Conservation (phyloP, 2,329 filamentous ascomycete genomes). For the Stachybotrys elegans region DNA sequence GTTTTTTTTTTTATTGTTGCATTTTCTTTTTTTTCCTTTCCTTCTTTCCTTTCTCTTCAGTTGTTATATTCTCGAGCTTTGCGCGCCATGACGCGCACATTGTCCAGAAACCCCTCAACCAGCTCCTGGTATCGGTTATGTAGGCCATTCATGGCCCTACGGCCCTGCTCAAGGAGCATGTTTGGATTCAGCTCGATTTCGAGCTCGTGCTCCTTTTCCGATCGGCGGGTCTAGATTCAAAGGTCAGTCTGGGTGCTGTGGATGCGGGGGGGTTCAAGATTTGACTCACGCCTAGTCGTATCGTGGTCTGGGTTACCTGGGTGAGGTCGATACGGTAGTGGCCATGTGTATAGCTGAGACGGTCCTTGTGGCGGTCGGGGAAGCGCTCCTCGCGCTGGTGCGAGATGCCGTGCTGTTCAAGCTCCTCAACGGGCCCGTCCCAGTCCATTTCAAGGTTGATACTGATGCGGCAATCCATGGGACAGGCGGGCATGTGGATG, state of each 20-base stretch:
- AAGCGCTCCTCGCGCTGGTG: slow-evolving; percentile 32
- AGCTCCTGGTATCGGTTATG: slow-evolving; percentile 60
- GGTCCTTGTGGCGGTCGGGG: slow-evolving; percentile 75
- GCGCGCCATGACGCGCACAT: slow-evolving; percentile 56
- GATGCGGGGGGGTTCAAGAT: neutral
- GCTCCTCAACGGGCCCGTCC: slow-evolving; percentile 60
- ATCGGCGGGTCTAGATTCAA: slow-evolving; percentile 24
- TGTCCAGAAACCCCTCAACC: slow-evolving; percentile 71
- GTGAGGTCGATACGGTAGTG: slow-evolving; percentile 90
- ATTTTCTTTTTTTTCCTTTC: too few relatives aligned
- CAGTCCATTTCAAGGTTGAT: slow-evolving; percentile 92
- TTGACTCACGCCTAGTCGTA: slow-evolving; percentile 32
- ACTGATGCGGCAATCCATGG: slow-evolving; percentile 88
- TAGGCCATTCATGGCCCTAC: slow-evolving; percentile 43
- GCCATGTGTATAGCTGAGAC: slow-evolving; percentile 84
- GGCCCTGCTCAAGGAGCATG: slow-evolving; percentile 62
- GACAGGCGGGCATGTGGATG: slow-evolving; percentile 69
- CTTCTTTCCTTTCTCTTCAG: too few relatives aligned
- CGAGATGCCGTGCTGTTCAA: slow-evolving; percentile 35
- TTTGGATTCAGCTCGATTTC: slow-evolving; percentile 69
- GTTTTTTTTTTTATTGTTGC: neutral
- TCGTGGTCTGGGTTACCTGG: slow-evolving; percentile 61
- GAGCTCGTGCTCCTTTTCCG: slow-evolving; percentile 70
- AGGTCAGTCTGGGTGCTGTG: neutral
- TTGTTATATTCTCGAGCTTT: slow-evolving; percentile 31